A percentile compares a stretch with the other conserved stretches of the same genome.
These are phyloP conservation scores for Pseudogymnoascus sp. DNA, from an alignment of 2,329 filamentous ascomycete genomes.

Conservation along the genomic window DNA sequence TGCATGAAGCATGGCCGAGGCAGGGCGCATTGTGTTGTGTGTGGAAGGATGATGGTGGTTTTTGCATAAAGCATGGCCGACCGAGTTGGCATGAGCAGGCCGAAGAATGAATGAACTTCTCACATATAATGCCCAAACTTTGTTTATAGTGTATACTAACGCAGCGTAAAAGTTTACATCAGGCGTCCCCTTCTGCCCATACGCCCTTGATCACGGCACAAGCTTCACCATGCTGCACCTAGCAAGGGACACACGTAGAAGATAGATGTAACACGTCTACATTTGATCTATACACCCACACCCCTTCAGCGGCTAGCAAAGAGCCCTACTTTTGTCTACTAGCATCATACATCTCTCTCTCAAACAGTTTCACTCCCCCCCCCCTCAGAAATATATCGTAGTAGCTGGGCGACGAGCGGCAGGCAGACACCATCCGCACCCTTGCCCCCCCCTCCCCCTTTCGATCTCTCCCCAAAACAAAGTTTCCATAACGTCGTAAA, in stretches of 20 bases:
- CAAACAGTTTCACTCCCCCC: background rate
- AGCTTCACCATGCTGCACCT: background rate
- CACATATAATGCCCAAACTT: background rate
- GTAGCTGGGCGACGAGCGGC: background rate
- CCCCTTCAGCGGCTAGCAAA: background rate
- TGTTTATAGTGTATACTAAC: background rate
- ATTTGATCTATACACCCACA: background rate
- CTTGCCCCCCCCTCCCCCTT: background rate
- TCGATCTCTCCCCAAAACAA: background rate
- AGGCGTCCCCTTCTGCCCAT: background rate
- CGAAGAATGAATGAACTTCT: background rate
- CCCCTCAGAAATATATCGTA: background rate
- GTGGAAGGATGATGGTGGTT: background rate
- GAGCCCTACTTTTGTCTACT: conserved; percentile 1
- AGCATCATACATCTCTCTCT: background rate
- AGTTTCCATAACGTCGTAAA: background rate
- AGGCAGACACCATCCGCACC: background rate
- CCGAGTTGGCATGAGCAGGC: background rate
- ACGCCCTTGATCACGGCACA: background rate
- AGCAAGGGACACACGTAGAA: background rate
- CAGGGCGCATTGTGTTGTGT: background rate
- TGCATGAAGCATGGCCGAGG: background rate
- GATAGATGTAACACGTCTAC: background rate
- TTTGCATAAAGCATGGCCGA: background rate
- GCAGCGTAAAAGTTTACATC: background rate